Evolutionary conservation across 2,329 filamentous ascomycete genomes (phyloP).

Genomic region (Pestalotiopsis sp.): DNA sequence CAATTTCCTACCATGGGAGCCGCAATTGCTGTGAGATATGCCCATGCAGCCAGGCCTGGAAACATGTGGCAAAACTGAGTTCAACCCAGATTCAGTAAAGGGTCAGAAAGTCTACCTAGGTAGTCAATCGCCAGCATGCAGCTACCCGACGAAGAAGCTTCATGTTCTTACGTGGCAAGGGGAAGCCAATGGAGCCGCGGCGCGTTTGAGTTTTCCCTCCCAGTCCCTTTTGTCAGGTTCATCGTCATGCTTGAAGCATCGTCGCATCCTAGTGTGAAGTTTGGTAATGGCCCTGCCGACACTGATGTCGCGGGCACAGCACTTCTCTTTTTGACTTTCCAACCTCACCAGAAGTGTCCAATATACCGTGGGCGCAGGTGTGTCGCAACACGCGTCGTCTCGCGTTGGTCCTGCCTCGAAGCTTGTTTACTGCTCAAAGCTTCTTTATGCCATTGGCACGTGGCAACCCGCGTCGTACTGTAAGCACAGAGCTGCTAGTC

Average conservation of each 20-base stretch:
- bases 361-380: neutral
- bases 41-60: neutral
- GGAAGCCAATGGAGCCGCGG: neutral
- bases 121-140: neutral
- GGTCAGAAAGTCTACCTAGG: neutral
- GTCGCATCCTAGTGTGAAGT: neutral
- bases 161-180: neutral
- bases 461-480: neutral
- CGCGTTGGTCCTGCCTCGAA: neutral
- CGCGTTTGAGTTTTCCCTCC: neutral
- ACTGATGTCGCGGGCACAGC: neutral
- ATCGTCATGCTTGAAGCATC: neutral
- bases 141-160: neutral
- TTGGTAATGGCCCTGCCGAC: neutral
- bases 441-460: neutral
- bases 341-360: neutral
- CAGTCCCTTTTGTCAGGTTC: neutral
- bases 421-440: neutral
- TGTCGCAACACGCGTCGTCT: neutral
- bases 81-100: neutral
- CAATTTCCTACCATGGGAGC: neutral
- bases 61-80: neutral
- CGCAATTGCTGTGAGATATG: neutral
- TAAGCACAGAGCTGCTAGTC: neutral
- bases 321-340: neutral